A percentile compares a stretch with the other conserved stretches of the same genome.
Conservation (phyloP, 768 basidiomycete genomes). For the Lentinula detonsa region DNA sequence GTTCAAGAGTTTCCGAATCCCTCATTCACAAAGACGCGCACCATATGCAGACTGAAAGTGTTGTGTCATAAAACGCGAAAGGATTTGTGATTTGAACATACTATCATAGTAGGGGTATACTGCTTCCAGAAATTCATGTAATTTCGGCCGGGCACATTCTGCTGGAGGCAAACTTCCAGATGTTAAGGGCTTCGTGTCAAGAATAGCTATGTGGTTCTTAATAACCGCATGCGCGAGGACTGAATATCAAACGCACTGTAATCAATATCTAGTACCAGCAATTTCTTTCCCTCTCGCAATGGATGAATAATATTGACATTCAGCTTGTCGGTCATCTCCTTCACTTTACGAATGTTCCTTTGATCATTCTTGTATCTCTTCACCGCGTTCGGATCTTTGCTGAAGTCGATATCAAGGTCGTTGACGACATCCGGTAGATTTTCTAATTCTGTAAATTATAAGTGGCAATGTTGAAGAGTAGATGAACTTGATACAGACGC, state of each 20-base stretch:
- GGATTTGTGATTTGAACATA: constrained; percentile 18
- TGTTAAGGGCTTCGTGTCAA: constrained; percentile 83
- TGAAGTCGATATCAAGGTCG: constrained; percentile 79
- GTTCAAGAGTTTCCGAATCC: not conserved
- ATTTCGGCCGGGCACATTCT: constrained; percentile 77
- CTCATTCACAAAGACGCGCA: constrained; percentile 18
- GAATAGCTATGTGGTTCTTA: constrained; percentile 46
- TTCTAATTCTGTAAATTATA: constrained; percentile 44
- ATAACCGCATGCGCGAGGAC: not conserved
- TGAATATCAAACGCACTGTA: constrained; percentile 43
- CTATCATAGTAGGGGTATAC: constrained; percentile 82
- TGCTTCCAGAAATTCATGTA: constrained; percentile 80
- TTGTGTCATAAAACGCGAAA: not conserved
- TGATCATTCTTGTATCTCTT: constrained; percentile 67
- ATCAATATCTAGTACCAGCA: constrained; percentile 85
- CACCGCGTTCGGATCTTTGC: constrained; percentile 50
- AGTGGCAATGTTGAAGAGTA: not conserved
- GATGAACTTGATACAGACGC: constrained; percentile 26
- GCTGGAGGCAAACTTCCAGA: constrained; percentile 71
- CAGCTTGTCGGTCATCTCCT: constrained; percentile 61
- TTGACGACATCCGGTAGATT: constrained; percentile 67
- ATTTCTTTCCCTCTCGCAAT: constrained; percentile 67
- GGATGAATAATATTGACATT: constrained; percentile 70
- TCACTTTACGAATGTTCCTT: constrained; percentile 77
- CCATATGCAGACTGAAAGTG: constrained; percentile 71